Evolutionary conservation across 805 yeast genomes (phyloP).

Genomic region (Geotrichum ghanense): DNA sequence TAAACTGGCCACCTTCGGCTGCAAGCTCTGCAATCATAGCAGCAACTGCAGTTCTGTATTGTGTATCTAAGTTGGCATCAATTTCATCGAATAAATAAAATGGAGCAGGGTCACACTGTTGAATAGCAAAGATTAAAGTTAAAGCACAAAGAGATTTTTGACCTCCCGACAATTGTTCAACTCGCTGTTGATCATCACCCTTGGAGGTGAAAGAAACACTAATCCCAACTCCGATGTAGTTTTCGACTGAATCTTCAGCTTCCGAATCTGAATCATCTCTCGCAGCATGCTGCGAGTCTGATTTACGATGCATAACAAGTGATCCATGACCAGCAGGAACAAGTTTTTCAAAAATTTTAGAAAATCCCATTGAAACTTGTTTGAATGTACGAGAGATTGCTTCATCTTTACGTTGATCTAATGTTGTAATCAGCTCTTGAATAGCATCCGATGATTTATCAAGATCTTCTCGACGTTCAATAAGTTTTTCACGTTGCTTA

Average conservation of each 20-base stretch:
- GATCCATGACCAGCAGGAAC: slow-evolving; percentile 79
- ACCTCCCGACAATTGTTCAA: slow-evolving; percentile 92
- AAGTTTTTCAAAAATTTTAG: slow-evolving; percentile 61
- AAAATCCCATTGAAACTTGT: slow-evolving; percentile 63
- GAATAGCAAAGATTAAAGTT: slow-evolving; percentile 86
- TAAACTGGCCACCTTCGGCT: slow-evolving; percentile 60
- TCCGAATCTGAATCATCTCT: slow-evolving; percentile 19
- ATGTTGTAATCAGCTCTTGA: slow-evolving; percentile 51
- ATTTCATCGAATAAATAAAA: slow-evolving; percentile 93
- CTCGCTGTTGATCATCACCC: slow-evolving; percentile 71
- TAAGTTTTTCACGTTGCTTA: slow-evolving; percentile 57
- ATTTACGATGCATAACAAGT: slow-evolving; percentile 48
- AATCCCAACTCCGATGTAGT: slow-evolving; percentile 72
- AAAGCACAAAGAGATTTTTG: slow-evolving; percentile 96
- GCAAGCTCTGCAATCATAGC: slow-evolving; percentile 56
- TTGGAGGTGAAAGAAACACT: slow-evolving; percentile 83
- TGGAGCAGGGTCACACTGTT: slow-evolving; percentile 93
- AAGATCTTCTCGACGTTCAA: slow-evolving; percentile 54
- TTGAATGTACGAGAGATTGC: slow-evolving; percentile 73
- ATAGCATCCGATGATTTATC: slow-evolving; percentile 62
- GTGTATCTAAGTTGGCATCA: slow-evolving; percentile 91
- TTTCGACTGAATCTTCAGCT: slow-evolving; percentile 31
- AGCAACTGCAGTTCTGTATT: slow-evolving; percentile 83
- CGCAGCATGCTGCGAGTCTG: slow-evolving; percentile 15
- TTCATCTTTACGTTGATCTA: slow-evolving; percentile 68